These are phyloP conservation scores for Pichia thaimueangensis DNA, from an alignment of 805 yeast species.

Conservation along the genomic window DNA sequence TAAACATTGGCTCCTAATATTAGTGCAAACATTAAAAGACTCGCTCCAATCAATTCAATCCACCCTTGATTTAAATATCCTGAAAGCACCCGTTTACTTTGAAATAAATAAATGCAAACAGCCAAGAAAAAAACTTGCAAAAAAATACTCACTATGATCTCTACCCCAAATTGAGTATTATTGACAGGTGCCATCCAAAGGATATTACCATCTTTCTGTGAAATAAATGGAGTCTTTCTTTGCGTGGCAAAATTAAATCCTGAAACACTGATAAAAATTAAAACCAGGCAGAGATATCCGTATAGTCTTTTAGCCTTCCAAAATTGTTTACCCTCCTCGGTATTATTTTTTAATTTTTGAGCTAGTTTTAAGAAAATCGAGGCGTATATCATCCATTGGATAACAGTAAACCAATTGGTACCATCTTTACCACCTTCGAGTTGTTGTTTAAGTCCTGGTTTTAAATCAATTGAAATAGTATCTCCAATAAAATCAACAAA, in stretches of 20 bases:
- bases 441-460: not conserved
- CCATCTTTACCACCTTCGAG: not conserved
- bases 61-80: too few relatives aligned
- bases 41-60: slow-evolving; percentile 2
- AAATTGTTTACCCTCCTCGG: not conserved
- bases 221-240: slow-evolving; percentile 56
- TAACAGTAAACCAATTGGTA: slow-evolving; percentile 7
- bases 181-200: slow-evolving; percentile 53
- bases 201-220: slow-evolving; percentile 42
- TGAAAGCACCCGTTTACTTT: slow-evolving; percentile 7
- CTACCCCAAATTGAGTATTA: slow-evolving; percentile 67
- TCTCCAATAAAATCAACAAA: slow-evolving; percentile 7
- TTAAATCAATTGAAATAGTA: slow-evolving; percentile 7
- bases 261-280: slow-evolving; percentile 42
- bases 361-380: slow-evolving; percentile 9
- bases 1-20: slow-evolving; percentile 31
- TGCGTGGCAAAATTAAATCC: slow-evolving; percentile 64
- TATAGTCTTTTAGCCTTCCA: slow-evolving; percentile 13
- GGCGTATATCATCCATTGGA: slow-evolving; percentile 8
- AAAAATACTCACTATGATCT: slow-evolving; percentile 46
- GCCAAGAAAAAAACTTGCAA: slow-evolving; percentile 44
- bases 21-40: slow-evolving; percentile 5
- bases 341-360: not conserved
- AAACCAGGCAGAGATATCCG: slow-evolving; percentile 28
- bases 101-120: slow-evolving; percentile 35